A percentile compares a stretch with the other conserved stretches of the same genome.
These are phyloP conservation scores for Vanrija pseudolonga DNA, from an alignment of 1,284 basidiomycete genomes.

Conservation along the genomic window DNA sequence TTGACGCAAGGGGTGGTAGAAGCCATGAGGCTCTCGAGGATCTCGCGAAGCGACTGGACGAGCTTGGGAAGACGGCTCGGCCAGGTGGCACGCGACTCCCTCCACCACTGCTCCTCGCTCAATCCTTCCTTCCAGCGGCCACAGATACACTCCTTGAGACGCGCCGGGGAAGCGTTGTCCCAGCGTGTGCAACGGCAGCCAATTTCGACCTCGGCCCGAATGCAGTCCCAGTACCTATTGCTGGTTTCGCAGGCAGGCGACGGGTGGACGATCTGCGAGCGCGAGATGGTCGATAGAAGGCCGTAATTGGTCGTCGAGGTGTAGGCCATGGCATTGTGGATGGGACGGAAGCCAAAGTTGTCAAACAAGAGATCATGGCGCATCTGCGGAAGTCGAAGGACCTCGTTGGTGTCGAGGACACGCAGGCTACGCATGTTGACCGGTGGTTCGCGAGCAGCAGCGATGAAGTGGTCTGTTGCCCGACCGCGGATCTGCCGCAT, in stretches of 20 bases:
- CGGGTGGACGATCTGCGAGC: conserved; percentile 26
- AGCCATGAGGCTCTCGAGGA: conserved; percentile 74
- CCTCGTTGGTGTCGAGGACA: conserved; percentile 78
- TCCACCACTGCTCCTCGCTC: conserved; percentile 51
- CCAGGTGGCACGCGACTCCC: conserved; percentile 53
- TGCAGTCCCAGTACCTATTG: conserved; percentile 80
- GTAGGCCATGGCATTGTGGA: conserved; percentile 60
- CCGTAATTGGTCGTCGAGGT: conserved; percentile 44
- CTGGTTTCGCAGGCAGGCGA: conserved; percentile 54
- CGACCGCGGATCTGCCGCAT: conserved; percentile 19
- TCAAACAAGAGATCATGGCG: conserved; percentile 90
- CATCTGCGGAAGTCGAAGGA: conserved; percentile 83
- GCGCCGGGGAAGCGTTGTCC: conserved; percentile 50
- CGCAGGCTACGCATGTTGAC: conserved; percentile 79
- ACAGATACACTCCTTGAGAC: conserved; percentile 60
- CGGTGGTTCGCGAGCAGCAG: conserved; percentile 55
- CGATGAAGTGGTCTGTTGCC: conserved; percentile 23
- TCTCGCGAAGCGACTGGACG: conserved; percentile 65
- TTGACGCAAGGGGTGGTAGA: conserved; percentile 39
- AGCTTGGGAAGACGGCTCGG: conserved; percentile 71
- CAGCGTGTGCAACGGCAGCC: conserved; percentile 83
- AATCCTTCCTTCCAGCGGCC: conserved; percentile 47
- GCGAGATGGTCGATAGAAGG: conserved; percentile 18
- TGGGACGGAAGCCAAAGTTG: conserved; percentile 39
- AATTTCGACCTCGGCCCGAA: conserved; percentile 69